A percentile compares a stretch with the other conserved stretches of the same genome.
These are phyloP conservation scores for Lichtheimia hyalospora DNA, from an alignment of 371 early-diverging fungal genomes.

Conservation along the genomic window DNA sequence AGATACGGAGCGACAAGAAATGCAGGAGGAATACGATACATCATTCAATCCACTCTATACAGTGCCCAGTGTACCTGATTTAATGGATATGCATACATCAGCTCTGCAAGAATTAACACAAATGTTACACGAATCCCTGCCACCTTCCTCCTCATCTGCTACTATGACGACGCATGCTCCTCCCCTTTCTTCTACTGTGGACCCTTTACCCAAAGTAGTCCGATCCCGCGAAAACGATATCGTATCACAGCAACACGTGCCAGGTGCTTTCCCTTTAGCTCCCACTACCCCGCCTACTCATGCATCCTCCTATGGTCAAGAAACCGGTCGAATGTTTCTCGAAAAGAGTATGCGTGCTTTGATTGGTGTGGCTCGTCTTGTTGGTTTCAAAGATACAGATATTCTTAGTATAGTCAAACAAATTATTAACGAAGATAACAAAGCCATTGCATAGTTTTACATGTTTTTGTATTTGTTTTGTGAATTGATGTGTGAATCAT, in stretches of 20 bases:
- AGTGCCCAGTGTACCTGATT: constrained; percentile 51
- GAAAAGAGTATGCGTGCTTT: constrained; percentile 39
- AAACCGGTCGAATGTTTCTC: constrained; percentile 33
- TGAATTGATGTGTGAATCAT: no score
- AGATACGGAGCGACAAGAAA: constrained; percentile 25
- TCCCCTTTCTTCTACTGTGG: constrained; percentile 11
- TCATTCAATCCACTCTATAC: constrained; percentile 50
- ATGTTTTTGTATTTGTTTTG: no score
- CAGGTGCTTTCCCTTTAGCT: constrained; percentile 34
- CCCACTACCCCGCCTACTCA: constrained; percentile 14
- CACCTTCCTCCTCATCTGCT: not conserved
- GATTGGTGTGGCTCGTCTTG: constrained; percentile 31
- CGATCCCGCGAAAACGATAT: constrained; percentile 6
- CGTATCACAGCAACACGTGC: constrained; percentile 9
- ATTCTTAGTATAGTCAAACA: constrained; percentile 37
- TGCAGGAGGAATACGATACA: constrained; percentile 50
- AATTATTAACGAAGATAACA: constrained; percentile 22
- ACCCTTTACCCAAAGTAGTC: constrained; percentile 37
- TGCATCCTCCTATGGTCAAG: constrained; percentile 12
- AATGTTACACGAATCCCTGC: constrained; percentile 39
- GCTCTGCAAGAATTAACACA: constrained; percentile 43
- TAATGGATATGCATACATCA: constrained; percentile 44
- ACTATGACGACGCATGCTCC: not conserved
- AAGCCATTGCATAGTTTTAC: no score
- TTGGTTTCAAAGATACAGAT: constrained; percentile 38